Percentiles rank a stretch among this genome's conserved stretches.
phyloP scores from a whole-genome alignment of 352 stramenopile species.

The Globisporangium parvum region DNA sequence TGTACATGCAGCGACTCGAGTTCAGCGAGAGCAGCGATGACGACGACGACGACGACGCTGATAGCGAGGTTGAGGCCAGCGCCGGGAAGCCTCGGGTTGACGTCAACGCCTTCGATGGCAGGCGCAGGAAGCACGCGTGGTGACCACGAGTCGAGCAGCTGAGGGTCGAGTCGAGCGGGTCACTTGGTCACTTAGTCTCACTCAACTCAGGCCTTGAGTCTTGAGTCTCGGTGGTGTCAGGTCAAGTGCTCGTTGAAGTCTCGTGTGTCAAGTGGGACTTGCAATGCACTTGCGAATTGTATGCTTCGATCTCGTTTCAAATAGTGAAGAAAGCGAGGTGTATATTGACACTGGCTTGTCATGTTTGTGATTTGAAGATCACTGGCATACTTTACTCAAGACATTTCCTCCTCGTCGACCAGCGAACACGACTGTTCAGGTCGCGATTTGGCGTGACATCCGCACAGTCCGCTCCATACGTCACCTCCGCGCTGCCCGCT shows the following conservation, averaged over 20 bases:
- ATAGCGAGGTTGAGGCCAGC: not conserved
- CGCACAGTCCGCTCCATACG: no score
- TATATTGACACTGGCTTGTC: not conserved
- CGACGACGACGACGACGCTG: not conserved
- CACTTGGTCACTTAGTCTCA: no score
- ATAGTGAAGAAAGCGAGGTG: not conserved
- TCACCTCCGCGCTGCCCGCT: no score
- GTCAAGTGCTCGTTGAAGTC: not conserved
- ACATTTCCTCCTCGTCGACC: not conserved
- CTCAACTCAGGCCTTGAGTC: not conserved
- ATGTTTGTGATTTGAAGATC: not conserved
- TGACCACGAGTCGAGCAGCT: no score
- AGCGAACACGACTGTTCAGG: not conserved
- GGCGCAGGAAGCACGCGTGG: no score
- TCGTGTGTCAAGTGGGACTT: not conserved
- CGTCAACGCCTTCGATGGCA: no score
- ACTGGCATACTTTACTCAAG: not conserved
- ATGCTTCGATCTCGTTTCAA: not conserved
- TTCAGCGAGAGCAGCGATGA: conserved; percentile 10
- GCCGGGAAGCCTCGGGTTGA: not conserved
- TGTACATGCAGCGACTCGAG: conserved; percentile 35
- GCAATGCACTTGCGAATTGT: no score
- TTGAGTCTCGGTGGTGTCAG: no score
- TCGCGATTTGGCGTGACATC: no score
- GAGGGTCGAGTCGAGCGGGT: not conserved